Base-by-base conservation (phyloP, 495 filamentous ascomycete species). In the Lepidopterella palustris region DNA sequence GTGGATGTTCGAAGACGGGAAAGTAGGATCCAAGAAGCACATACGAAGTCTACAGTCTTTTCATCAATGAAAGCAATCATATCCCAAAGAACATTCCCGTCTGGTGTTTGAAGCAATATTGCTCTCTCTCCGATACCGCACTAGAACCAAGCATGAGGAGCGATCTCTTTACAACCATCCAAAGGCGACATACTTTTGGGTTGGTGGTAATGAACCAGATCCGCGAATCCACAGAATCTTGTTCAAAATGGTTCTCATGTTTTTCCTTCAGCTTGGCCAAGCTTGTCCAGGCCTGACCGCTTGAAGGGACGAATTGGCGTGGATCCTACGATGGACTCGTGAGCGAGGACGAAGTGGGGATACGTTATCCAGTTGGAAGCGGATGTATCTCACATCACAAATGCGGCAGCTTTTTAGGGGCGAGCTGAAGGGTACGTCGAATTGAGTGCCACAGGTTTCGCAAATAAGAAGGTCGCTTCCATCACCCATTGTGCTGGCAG, bases 11-110 rank as follows among this genome's bases (percentile, higher is more conserved):
- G 21, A 56, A 28, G 23, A 25, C 26, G 23, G 24, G 1, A 27
- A 50, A 50, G 47, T 50, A 24, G n/a, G n/a, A n/a, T n/a, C n/a
- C n/a, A n/a, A n/a, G 35, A n/a, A 50, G 23, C 11, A 10, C 65
- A 32, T 60, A 68, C 58, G 45, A 64, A 64, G 0, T 63, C 52
- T 10, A 87, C 70, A 0, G 86, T 90, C 10, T 76, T 75, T 2
- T 77, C 70, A 65, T 90, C 85, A 5, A 91, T 63, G 52, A 78
- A 80, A 3, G 85, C 74, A 45, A 92, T 72, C 62, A 85, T 80
- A 68, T 91, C 88, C 87, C 87, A 92, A 6, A 92, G 76, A 18
- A 91, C 70, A 66, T 89, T 89, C 0, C 85, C 85, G 0, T 68
- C 20, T 0, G 77, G 74, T 0, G 82, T 87, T 29, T 73, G 71